Base-by-base conservation (phyloP, 2,329 filamentous ascomycete genomes). In the Colletotrichum phormii region DNA sequence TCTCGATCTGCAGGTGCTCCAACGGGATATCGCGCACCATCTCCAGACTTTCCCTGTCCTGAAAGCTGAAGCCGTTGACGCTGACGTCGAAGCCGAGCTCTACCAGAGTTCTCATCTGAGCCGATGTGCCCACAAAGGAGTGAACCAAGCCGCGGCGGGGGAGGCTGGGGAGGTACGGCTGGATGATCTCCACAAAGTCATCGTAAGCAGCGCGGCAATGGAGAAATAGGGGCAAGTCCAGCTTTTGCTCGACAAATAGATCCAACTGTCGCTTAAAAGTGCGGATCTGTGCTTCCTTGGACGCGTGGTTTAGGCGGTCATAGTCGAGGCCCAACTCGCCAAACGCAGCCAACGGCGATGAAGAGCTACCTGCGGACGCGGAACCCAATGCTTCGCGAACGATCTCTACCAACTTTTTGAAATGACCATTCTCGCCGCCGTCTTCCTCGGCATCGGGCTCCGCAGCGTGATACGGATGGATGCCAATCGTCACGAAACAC, bases 281-380 rank as follows among this genome's bases (percentile, higher is more conserved):
- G 1, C 79, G 79, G 1, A 82, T 75, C 71, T 87, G 84, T 0
- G 78, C 80, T 4, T 82, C 81, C 58, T 84, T 86, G 12, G 82
- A 77, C 0, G 85, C 85, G 3, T 82, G 81, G 0, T 82, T 78
- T 4, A 87, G 78, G 5, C 85, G 81, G 51, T 87, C 86, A 54
- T 88, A 88, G 63, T 89, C 87, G 1, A 89, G 79, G 0, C 86
- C 86, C 1, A 89, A 78, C 61, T 88, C 86, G 1, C 86, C 87
- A 69, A 85, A 87, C 1, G 86, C 86, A 0, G 80, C 82, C 2
- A 88, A 75, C 2, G 81, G 78, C 74, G 77, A 72, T 0, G 75
- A 64, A 1, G 78, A 54, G 3, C 13, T 22, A 7, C 18, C 46
- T 26, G 37, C 46, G 11, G 6, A 1, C 18, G 33, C 6, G 9